Evolutionary conservation across 306 rosid species (phyloP), one percentile per base, ranked within the genome.

Genomic region (Adenanthera pavonina): DNA sequence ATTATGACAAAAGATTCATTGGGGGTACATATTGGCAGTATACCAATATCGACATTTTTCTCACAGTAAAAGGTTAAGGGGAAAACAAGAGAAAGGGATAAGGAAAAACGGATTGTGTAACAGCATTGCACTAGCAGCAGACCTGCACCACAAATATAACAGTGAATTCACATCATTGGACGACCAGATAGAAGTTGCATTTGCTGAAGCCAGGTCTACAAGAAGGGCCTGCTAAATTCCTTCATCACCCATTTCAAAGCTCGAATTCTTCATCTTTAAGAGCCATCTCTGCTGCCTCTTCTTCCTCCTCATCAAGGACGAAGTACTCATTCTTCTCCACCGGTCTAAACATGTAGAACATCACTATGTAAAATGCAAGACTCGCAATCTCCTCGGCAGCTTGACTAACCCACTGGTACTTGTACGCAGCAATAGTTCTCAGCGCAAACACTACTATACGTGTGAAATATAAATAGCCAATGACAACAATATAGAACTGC

Each of bases 331-430:
- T 90, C 84, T 59, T 90, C 95, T 88, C 94, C 84, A 90, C 92
- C 1, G 99, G 99, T 86, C 99, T 91, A 69, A 93, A 95, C 97
- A 93, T 95, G 64, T 95, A 91, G 89, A 95, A 95, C 91, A 95
- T 95, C 34, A 95, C 85, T 68, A 85, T 25, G 44, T 93, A 95
- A 82, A 95, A 95, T 1, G 64, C 88, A 11, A 95, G 92, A 64
- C 93, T 95, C 0, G 91, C 99, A 33, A 81, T 85, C 84, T 95
- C 99, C 91, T 93, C 97, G 0, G 99, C 97, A 4, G 97, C 97
- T 85, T 89, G 87, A 80, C 97, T 90, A 48, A 90, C 94, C 97
- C 99, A 95, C 73, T 93, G 99, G 80, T 88, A 95, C 92, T 93
- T 91, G 48, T 93, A 93, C 4, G 97, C 99, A 10, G 95, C 94